phyloP scores from a whole-genome alignment of 2,329 filamentous ascomycete species.

The Claviceps cyperi region DNA sequence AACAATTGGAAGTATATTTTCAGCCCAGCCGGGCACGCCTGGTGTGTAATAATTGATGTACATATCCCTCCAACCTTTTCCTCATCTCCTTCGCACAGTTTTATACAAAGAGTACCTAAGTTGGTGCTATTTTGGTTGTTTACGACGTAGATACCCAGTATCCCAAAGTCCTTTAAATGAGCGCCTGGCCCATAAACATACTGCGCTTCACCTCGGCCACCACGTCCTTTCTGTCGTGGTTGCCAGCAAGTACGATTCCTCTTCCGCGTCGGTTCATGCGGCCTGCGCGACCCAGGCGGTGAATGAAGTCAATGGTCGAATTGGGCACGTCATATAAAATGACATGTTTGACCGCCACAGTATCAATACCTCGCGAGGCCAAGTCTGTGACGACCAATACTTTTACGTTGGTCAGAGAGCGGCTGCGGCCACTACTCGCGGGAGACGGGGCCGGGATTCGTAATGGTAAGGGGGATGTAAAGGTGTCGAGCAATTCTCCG shows the following conservation, averaged over 20 bases:
- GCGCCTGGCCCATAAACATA: conserved; percentile 68
- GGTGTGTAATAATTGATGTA: neutral
- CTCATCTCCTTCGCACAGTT: neutral
- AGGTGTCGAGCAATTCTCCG: conserved; percentile 60
- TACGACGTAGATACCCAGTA: too few species aligned
- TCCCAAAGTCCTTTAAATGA: conserved; percentile 38
- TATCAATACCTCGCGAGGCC: conserved; percentile 87
- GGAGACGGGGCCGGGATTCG: conserved; percentile 14
- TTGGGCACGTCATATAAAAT: conserved; percentile 96
- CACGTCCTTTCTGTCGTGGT: conserved; percentile 76
- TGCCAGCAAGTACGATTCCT: conserved; percentile 81
- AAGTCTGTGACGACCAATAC: conserved; percentile 91
- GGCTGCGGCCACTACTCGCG: conserved; percentile 21
- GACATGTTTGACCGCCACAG: conserved; percentile 77
- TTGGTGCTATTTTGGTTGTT: too few species aligned
- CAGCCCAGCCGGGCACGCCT: too few species aligned
- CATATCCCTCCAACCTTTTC: neutral
- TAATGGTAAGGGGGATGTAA: conserved; percentile 42
- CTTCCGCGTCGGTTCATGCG: conserved; percentile 84
- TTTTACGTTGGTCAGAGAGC: conserved; percentile 60
- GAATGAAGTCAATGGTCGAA: conserved; percentile 95
- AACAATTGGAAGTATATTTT: too few species aligned
- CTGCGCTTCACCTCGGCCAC: conserved; percentile 84
- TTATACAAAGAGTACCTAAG: neutral
- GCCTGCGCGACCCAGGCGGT: conserved; percentile 80